Conservation (phyloP, 2,329 filamentous ascomycete species). For the Capronia epimyces region DNA sequence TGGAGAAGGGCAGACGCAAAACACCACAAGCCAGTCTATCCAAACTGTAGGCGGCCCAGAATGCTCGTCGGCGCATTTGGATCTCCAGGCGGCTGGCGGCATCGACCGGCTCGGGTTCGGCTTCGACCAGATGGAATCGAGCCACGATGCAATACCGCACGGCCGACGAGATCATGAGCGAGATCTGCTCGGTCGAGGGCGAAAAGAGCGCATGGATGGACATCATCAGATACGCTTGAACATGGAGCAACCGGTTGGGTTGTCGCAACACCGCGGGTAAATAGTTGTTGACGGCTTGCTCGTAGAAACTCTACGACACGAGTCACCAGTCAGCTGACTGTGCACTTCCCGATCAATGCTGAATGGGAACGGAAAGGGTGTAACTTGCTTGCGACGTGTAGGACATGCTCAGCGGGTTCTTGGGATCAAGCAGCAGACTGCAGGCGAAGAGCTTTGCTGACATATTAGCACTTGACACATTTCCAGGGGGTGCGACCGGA, state of each 20-base stretch:
- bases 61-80: slow-evolving; percentile 30
- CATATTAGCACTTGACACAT: background rate
- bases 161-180: slow-evolving; percentile 6
- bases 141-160: slow-evolving; percentile 7
- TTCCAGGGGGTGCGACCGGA: background rate
- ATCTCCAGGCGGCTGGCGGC: slow-evolving; percentile 1
- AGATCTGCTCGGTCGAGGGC: slow-evolving; percentile 5
- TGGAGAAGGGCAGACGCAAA: slow-evolving; percentile 30
- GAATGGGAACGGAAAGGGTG: background rate
- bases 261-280: slow-evolving; percentile 4
- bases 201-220: slow-evolving; percentile 6
- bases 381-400: background rate
- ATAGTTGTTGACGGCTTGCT: slow-evolving; percentile 8
- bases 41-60: slow-evolving; percentile 32
- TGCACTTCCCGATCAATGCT: background rate
- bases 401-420: slow-evolving; percentile 3
- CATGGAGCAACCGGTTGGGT: slow-evolving; percentile 1
- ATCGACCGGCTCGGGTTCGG: slow-evolving; percentile 4
- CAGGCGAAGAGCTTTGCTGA: slow-evolving; percentile 1
- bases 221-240: slow-evolving; percentile 9
- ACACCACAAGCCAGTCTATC: slow-evolving; percentile 36
- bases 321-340: too few relatives aligned
- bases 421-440: slow-evolving; percentile 2
- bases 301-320: slow-evolving; percentile 4
- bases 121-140: slow-evolving; percentile 6